Conservation (phyloP, 768 basidiomycete species). For the Favolaschia claudopus region DNA sequence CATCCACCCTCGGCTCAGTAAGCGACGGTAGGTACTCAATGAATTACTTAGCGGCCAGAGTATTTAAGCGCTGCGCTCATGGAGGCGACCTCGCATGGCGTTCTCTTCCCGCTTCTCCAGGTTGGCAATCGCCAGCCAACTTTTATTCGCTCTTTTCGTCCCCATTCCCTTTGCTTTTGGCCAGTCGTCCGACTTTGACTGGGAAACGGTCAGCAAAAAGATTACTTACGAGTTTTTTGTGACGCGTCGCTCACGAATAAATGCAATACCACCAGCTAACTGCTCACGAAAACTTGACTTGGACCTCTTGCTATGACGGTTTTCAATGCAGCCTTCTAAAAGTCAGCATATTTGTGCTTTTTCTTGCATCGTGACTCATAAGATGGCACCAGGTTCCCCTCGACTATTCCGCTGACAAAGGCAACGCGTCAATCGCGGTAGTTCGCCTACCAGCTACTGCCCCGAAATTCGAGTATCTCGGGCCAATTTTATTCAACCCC, state of each 20-base stretch:
- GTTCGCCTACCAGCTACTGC: neutral
- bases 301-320: slow-evolving; percentile 7
- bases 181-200: neutral
- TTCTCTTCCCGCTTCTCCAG: too few species aligned
- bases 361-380: neutral
- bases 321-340: slow-evolving; percentile 8
- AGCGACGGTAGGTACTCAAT: too few species aligned
- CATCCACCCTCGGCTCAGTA: too few species aligned
- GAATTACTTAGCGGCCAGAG: too few species aligned
- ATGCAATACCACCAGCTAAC: slow-evolving; percentile 1
- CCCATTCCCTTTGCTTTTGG: neutral
- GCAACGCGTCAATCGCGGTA: slow-evolving; percentile 2
- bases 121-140: neutral
- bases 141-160: neutral
- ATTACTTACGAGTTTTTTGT: too few species aligned
- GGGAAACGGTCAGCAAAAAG: slow-evolving; percentile 4
- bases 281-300: neutral
- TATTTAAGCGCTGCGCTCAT: too few species aligned
- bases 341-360: neutral
- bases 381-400: slow-evolving; percentile 8
- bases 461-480: slow-evolving; percentile 1
- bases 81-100: too few species aligned
- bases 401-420: neutral
- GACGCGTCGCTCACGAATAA: too few species aligned
- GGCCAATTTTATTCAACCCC: slow-evolving; percentile 7